Evolutionary conservation across 1,139 yeast species (phyloP).

Genomic region (Blastobotrys proliferans): DNA sequence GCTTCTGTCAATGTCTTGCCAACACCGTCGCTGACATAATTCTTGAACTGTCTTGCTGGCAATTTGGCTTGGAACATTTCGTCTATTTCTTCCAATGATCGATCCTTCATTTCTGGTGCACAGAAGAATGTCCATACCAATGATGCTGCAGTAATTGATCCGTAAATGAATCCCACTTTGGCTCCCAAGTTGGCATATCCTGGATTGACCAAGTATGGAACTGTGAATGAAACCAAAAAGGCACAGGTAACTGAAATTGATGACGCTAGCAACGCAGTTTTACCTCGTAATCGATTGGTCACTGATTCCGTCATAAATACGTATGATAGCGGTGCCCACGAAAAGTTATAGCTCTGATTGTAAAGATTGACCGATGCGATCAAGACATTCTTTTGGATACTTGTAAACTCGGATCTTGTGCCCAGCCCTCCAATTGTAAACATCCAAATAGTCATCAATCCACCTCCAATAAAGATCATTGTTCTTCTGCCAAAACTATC

Average conservation of each 20-base stretch:
- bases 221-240: slow-evolving; percentile 15
- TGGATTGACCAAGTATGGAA: slow-evolving; percentile 15
- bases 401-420: too few species aligned
- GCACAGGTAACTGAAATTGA: slow-evolving; percentile 13
- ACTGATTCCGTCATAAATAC: slow-evolving; percentile 16
- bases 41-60: slow-evolving; percentile 6
- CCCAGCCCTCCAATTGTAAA: slow-evolving; percentile 13
- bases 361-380: slow-evolving; percentile 8
- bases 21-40: slow-evolving; percentile 10
- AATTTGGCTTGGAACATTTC: slow-evolving; percentile 33
- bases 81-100: slow-evolving; percentile 45
- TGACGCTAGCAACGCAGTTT: slow-evolving; percentile 12
- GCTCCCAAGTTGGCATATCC: slow-evolving; percentile 17
- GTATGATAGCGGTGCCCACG: slow-evolving; percentile 16
- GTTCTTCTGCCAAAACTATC: slow-evolving; percentile 14
- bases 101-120: slow-evolving; percentile 41
- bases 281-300: slow-evolving; percentile 14
- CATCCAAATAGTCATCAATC: slow-evolving; percentile 11
- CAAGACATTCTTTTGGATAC: slow-evolving; percentile 8
- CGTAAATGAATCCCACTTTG: slow-evolving; percentile 16
- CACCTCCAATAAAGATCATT: slow-evolving; percentile 7
- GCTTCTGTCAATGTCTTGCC: not conserved
- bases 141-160: slow-evolving; percentile 5
- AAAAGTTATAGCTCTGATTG: slow-evolving; percentile 6
- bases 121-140: slow-evolving; percentile 33